Evolutionary conservation across 495 filamentous ascomycete genomes (phyloP), one percentile per base, ranked within the genome.

Genomic region (Tuber melanosporum): DNA sequence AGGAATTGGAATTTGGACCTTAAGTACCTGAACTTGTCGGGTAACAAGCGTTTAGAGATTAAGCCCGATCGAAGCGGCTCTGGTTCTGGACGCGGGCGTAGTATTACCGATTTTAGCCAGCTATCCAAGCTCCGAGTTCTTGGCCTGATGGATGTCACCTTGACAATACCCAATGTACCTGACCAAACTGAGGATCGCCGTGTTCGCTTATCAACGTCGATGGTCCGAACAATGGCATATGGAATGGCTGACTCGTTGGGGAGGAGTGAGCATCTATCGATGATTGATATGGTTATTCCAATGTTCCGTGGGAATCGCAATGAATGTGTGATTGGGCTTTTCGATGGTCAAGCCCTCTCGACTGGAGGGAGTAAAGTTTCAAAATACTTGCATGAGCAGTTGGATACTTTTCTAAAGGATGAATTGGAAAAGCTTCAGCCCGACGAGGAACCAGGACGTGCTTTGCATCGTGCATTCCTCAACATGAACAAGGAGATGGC

Each of bases 181-280:
- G 95, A 99, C 80, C 91, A 97, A 82, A 95, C 90, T 57, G 95
- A 98, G 82, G 96, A 99, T 85, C 91, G 95, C 71, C 91, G 95
- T 87, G 93, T 99, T 71, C 89, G 95, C 79, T 97, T 95, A 26
- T 96, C 96, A n/a, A 94, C 94, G 41, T 97, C 95, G 3, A 84
- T 94, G 47, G 93, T 95, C 71, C 94, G 96, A 26, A 87, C 87
- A 6, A 89, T 99, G 85, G 90, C 93, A 5, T 99, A 98, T 83
- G 95, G 95, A 69, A 98, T 99, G 96, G 95, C 95, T 52, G 95
- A 99, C 85, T 94, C 91, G n/a, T 86, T 99, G 4, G 95, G 95
- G 22, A 91, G 89, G 79, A 94, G 93, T 80, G 94, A 98, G 82
- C 95, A 99, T 84, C 84, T 99, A 10, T 98, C 96, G 15, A 97